A percentile compares a stretch with the other conserved stretches of the same genome.
These are phyloP conservation scores for Fulvia fulva DNA, from an alignment of 2,329 filamentous ascomycete genomes.

Conservation along the genomic window DNA sequence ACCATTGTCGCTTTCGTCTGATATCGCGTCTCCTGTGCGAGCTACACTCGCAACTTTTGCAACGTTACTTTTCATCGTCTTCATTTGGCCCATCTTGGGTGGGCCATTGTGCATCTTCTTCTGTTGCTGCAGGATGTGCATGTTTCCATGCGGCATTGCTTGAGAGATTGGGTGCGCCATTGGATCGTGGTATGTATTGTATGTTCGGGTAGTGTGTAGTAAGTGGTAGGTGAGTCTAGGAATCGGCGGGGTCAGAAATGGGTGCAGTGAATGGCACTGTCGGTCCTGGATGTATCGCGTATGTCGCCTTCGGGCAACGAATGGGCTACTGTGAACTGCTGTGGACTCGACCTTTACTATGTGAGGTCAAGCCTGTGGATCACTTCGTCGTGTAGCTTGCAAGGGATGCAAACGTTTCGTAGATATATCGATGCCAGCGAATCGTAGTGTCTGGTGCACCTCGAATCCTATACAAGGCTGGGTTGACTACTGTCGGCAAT, in stretches of 20 bases:
- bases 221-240: background rate
- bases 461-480: conserved; percentile 5
- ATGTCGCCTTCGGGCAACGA: conserved; percentile 29
- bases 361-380: conserved; percentile 15
- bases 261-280: conserved; percentile 1
- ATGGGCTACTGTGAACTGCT: conserved; percentile 18
- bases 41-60: conserved; percentile 9
- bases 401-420: conserved; percentile 13
- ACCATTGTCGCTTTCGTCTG: conserved; percentile 24
- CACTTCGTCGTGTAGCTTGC: conserved; percentile 26
- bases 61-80: conserved; percentile 16
- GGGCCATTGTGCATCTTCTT: conserved; percentile 14
- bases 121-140: conserved; percentile 16
- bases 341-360: conserved; percentile 13
- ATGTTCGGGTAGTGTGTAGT: background rate
- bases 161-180: conserved; percentile 14
- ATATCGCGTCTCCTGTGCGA: conserved; percentile 18
- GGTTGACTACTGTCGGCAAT: conserved; percentile 20
- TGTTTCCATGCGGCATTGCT: conserved; percentile 9
- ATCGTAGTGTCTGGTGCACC: conserved; percentile 5
- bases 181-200: background rate
- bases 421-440: conserved; percentile 14
- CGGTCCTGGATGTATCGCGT: conserved; percentile 13
- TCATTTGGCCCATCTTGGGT: conserved; percentile 10
- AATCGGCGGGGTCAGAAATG: background rate